Evolutionary conservation across 176 grass and related monocot species (phyloP).

Genomic region (Areca catechu): DNA sequence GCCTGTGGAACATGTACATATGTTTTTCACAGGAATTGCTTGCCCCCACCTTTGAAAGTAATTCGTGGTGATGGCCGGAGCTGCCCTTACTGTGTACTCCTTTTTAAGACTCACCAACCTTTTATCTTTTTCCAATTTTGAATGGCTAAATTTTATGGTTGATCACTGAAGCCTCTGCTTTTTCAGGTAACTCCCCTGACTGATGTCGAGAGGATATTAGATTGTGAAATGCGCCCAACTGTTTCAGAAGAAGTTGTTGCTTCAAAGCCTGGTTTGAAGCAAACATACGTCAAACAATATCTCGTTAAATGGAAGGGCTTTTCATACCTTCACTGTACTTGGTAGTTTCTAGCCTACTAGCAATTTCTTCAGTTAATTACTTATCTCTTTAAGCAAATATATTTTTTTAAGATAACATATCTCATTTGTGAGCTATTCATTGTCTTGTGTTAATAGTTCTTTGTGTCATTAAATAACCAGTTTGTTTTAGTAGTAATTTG

Average conservation of each 20-base stretch:
- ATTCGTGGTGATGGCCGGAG: constrained; percentile 62
- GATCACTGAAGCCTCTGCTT: constrained; percentile 10
- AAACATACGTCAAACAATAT: constrained; percentile 46
- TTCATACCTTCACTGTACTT: constrained; percentile 81
- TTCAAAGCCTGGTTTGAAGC: constrained; percentile 41
- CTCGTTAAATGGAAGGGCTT: constrained; percentile 99
- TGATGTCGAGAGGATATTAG: constrained; percentile 94
- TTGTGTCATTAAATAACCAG: no score
- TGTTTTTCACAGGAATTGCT: constrained; percentile 77
- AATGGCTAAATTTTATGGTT: constrained; percentile 12
- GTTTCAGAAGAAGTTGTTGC: constrained; percentile 37
- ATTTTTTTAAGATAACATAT: no score
- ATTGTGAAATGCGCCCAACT: constrained; percentile 43
- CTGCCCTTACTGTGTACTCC: constrained; percentile 90
- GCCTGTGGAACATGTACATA: constrained; percentile 89
- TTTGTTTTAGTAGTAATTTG: no score
- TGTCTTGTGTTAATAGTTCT: no score
- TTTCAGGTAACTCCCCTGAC: constrained; percentile 79
- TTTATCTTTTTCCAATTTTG: background rate
- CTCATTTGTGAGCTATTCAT: no score
- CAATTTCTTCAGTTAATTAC: background rate
- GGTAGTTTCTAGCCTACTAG: constrained; percentile 35
- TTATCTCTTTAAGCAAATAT: background rate
- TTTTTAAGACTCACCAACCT: constrained; percentile 2
- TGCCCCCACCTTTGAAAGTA: constrained; percentile 61